Evolutionary conservation across 768 basidiomycete species (phyloP), one percentile per base, ranked within the genome.

Genomic region (Lactifluus echinatus): DNA sequence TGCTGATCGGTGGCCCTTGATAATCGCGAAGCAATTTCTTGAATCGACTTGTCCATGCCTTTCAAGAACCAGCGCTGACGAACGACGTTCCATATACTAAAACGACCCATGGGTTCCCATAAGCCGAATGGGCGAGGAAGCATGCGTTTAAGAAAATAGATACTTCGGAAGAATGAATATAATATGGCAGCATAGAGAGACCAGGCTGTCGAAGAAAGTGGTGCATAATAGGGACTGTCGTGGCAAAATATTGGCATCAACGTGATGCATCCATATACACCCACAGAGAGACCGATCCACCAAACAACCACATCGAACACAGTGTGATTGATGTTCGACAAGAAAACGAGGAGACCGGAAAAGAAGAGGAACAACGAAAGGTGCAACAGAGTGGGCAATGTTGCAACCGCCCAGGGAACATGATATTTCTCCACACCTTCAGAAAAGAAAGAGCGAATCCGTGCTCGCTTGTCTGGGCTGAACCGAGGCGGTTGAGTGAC

Each of bases 281-380:
- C 26, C 3, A 8, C 37, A 14, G 17, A 21, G 6, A 51, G n/a
- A 17, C n/a, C 50, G 2, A 51, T 14, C 39, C 50, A 51, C 36
- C 37, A 51, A 21, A n/a, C 28, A 6, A 42, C n/a, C n/a, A 28
- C 39, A 21, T 5, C n/a, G 50, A 51, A 51, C 5, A 29, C 37
- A 4, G 28, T 29, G n/a, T 31, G n/a, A 14, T 51, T 29, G 36
- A 29, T 51, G n/a, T 31, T 42, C n/a, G 21, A 51, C 10, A 51
- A 31, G 26, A 51, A 51, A 6, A 51, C 14, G 8, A 51, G 37
- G 17, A 51, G 50, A 23, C 50, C 50, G n/a, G 50, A 17, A 21
- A 51, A 42, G 50, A 51, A 51, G 26, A 51, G 50, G 50, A 51
- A 51, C 5, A 51, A 26, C 37, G 50, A 51, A 42, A 31, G 3